These are phyloP conservation scores for Leptographium flavum DNA, from an alignment of 2,329 filamentous ascomycete genomes.

Conservation along the genomic window DNA sequence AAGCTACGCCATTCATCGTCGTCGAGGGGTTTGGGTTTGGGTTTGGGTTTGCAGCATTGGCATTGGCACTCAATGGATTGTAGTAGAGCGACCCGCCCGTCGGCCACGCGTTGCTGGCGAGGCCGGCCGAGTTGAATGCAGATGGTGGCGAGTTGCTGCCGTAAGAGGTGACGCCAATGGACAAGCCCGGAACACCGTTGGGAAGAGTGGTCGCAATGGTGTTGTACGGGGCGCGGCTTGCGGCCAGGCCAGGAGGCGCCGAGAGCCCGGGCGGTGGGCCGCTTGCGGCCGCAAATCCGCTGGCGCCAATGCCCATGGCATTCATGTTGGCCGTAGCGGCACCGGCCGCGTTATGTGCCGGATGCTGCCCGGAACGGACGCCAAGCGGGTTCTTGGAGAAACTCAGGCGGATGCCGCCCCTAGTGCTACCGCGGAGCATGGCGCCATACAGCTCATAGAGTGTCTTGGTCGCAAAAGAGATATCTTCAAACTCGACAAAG, in stretches of 20 bases:
- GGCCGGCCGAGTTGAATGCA: background rate
- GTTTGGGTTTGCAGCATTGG: background rate
- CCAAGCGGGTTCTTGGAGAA: slow-evolving; percentile 97
- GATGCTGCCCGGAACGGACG: slow-evolving; percentile 64
- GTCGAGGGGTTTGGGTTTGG: background rate
- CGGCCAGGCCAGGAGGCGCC: slow-evolving; percentile 56
- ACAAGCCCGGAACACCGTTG: background rate
- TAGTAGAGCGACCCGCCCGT: slow-evolving; percentile 6
- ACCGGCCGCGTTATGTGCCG: slow-evolving; percentile 20
- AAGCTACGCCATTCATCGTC: slow-evolving; percentile 2
- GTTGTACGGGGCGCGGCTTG: slow-evolving; percentile 10
- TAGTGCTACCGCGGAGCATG: slow-evolving; percentile 77
- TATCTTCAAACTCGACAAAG: slow-evolving; percentile 94
- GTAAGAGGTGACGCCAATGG: slow-evolving; percentile 5
- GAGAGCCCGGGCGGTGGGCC: slow-evolving; percentile 72
- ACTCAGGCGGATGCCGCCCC: slow-evolving; percentile 86
- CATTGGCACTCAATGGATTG: background rate
- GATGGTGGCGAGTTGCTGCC: slow-evolving; percentile 3
- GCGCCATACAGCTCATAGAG: slow-evolving; percentile 81
- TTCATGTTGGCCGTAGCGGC: slow-evolving; percentile 40
- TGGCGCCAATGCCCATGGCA: slow-evolving; percentile 25
- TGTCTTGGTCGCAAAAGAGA: slow-evolving; percentile 82
- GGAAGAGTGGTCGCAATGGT: background rate
- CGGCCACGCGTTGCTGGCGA: slow-evolving; percentile 11
- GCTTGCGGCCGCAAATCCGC: slow-evolving; percentile 52